These are phyloP conservation scores for Fomitopsis pulvina DNA, from an alignment of 768 basidiomycete species.

Conservation along the genomic window DNA sequence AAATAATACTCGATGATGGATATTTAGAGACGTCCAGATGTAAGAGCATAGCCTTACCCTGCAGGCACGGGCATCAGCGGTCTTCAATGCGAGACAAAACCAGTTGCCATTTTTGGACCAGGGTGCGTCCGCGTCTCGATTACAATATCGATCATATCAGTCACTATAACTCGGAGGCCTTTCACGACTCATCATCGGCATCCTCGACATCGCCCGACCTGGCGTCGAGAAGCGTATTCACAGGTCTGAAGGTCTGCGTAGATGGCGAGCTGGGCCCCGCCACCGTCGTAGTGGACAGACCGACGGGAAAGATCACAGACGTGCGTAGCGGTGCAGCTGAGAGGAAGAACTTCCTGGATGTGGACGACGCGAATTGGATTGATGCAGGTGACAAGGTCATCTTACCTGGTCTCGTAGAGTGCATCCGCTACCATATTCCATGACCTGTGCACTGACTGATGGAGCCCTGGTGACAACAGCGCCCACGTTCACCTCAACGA, in stretches of 20 bases:
- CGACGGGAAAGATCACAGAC: constrained; percentile 34
- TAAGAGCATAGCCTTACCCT: too few species aligned
- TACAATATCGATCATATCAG: too few species aligned
- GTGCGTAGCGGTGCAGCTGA: constrained; percentile 20
- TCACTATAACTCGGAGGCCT: not conserved
- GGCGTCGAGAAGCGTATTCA: constrained; percentile 13
- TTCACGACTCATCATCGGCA: not conserved
- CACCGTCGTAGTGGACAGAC: constrained; percentile 34
- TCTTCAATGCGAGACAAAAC: too few species aligned
- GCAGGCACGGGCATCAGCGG: too few species aligned
- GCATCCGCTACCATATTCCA: constrained; percentile 15
- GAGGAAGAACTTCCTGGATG: constrained; percentile 16
- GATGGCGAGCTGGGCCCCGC: constrained; percentile 25
- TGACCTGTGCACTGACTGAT: not conserved
- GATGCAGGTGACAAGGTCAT: constrained; percentile 34
- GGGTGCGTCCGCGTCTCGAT: too few species aligned
- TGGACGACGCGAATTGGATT: constrained; percentile 23
- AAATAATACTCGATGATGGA: too few species aligned
- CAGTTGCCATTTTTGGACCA: too few species aligned
- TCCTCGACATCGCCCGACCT: not conserved
- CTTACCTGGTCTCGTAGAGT: constrained; percentile 55
- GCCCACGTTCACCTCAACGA: constrained; percentile 93
- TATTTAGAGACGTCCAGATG: too few species aligned
- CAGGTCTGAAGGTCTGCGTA: constrained; percentile 22
- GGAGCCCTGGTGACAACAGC: constrained; percentile 35